Percentiles rank a stretch among this genome's conserved stretches.
Conservation (phyloP, 805 yeast genomes). For the Ascoidea tarda region DNA sequence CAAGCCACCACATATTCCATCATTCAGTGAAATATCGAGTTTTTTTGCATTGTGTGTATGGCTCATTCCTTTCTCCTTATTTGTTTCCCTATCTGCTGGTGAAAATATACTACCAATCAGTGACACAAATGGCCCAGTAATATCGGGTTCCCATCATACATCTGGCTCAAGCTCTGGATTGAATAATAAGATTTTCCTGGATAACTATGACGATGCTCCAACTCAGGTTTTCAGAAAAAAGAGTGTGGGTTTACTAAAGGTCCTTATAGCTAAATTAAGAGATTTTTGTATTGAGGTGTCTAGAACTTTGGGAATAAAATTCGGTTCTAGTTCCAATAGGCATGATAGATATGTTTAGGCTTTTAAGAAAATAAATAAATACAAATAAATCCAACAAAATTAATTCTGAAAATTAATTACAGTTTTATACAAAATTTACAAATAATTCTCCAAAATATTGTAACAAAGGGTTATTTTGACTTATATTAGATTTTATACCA, state of each 20-base stretch:
- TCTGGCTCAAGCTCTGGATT: constrained; percentile 22
- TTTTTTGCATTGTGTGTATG: constrained; percentile 90
- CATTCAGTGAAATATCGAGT: constrained; percentile 84
- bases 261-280: background rate
- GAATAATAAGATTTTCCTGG: no score
- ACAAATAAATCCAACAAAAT: no score
- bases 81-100: constrained; percentile 83
- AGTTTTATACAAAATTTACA: no score
- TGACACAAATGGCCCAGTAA: constrained; percentile 13
- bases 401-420: no score
- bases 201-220: background rate
- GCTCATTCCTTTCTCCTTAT: constrained; percentile 87
- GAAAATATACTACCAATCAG: constrained; percentile 68
- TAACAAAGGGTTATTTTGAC: no score
- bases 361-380: no score
- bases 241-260: background rate
- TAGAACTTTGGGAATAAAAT: constrained; percentile 1
- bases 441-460: no score
- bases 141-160: constrained; percentile 8
- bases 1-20: constrained; percentile 54
- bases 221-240: background rate
- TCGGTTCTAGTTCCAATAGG: background rate
- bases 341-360: background rate
- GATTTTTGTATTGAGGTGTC: background rate
- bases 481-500: no score